Conservation (phyloP, 345 rosid genomes). For the Erysimum cheiranthoides region DNA sequence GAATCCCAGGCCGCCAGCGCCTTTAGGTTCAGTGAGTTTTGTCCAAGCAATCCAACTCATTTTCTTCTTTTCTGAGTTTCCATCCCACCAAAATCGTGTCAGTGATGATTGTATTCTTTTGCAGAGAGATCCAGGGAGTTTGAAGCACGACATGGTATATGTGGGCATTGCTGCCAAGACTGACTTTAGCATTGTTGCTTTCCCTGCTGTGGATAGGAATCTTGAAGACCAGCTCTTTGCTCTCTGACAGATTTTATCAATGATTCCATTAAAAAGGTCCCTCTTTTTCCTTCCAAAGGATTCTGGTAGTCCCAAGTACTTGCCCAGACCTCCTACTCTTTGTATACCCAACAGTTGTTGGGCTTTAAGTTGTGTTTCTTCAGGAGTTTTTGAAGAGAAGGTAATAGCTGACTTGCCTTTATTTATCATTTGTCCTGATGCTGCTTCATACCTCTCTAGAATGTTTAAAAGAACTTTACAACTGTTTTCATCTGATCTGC, state of each 20-base stretch:
- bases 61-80: background rate
- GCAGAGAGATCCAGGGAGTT: background rate
- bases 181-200: too few species aligned
- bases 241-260: background rate
- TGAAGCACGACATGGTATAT: background rate
- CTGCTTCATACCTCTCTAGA: too few species aligned
- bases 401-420: too few species aligned
- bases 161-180: too few species aligned
- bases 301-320: background rate
- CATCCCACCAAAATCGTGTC: background rate
- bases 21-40: background rate
- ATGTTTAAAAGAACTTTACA: too few species aligned
- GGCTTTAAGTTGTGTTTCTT: fast-evolving
- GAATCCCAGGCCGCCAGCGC: background rate
- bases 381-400: too few species aligned
- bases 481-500: background rate
- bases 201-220: too few species aligned
- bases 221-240: too few species aligned
- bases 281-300: background rate
- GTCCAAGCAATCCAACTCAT: background rate
- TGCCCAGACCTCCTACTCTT: background rate
- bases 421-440: too few species aligned
- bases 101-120: background rate
- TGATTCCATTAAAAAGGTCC: background rate
- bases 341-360: too few species aligned